Conservation (phyloP, 2,329 filamentous ascomycete genomes). For the Coleophoma eucalyptorum region DNA sequence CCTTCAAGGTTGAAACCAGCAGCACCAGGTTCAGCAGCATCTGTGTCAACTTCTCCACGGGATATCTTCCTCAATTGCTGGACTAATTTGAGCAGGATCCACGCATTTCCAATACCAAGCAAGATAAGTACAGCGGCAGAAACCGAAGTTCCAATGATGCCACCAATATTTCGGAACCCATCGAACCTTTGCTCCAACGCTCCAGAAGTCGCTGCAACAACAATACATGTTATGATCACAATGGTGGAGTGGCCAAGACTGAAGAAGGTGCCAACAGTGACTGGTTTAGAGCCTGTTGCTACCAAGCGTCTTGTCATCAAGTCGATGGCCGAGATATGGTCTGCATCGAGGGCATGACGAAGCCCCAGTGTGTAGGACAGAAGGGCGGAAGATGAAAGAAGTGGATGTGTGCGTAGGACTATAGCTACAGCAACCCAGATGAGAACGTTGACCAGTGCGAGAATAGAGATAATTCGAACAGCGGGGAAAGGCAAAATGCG, state of each 20-base stretch:
- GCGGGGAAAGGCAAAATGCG: conserved; percentile 19
- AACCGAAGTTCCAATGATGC: conserved; percentile 85
- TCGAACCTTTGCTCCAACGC: conserved; percentile 79
- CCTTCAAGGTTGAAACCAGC: conserved; percentile 65
- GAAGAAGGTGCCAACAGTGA: conserved; percentile 93
- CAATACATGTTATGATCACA: conserved; percentile 83
- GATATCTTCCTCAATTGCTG: conserved; percentile 62
- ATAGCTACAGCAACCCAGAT: conserved; percentile 52
- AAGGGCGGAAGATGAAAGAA: conserved; percentile 66
- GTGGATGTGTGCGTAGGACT: conserved; percentile 49
- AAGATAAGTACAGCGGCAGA: conserved; percentile 80
- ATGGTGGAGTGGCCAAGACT: conserved; percentile 91
- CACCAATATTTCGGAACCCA: conserved; percentile 74
- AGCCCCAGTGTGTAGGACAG: conserved; percentile 86
- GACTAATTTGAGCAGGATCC: conserved; percentile 79
- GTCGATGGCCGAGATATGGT: conserved; percentile 87
- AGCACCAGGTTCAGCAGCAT: conserved; percentile 23
- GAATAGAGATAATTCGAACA: conserved; percentile 41
- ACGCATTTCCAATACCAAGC: conserved; percentile 78
- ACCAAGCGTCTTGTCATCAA: conserved; percentile 89
- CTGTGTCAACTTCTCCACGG: conserved; percentile 22
- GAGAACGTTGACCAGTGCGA: conserved; percentile 47
- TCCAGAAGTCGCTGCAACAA: conserved; percentile 86
- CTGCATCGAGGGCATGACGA: conserved; percentile 94
- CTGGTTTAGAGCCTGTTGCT: conserved; percentile 78